Conservation (phyloP, 306 rosid genomes). For the Spatholobus suberectus region DNA sequence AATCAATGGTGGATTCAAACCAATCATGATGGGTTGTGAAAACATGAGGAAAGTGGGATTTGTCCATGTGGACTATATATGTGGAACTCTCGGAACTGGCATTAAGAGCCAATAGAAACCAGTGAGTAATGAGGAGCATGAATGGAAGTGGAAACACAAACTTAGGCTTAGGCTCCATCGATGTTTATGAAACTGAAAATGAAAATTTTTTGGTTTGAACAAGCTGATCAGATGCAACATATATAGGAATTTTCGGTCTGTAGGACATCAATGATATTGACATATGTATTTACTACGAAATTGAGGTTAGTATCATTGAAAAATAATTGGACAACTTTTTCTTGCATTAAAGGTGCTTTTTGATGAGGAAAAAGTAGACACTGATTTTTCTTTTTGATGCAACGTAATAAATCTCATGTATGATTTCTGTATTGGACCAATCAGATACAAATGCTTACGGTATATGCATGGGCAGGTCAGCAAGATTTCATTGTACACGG, state of each 20-base stretch:
- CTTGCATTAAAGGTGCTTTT: no score
- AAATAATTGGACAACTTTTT: not conserved
- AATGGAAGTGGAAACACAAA: conserved; percentile 7
- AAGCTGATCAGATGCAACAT: not conserved
- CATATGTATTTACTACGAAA: not conserved
- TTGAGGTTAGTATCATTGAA: not conserved
- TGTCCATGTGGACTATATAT: conserved; percentile 48
- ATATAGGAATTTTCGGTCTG: not conserved
- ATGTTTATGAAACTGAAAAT: not conserved
- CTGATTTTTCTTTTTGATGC: not conserved
- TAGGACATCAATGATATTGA: conserved; percentile 26
- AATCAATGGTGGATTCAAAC: conserved; percentile 37
- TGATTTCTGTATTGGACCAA: not conserved
- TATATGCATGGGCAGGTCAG: no score
- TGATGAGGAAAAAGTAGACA: not conserved
- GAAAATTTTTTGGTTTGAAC: conserved; percentile 6
- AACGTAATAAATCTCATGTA: not conserved
- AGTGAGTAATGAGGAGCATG: not conserved
- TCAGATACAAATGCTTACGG: not conserved
- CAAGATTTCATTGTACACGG: not conserved
- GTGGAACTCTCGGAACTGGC: conserved; percentile 33
- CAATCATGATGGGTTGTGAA: conserved; percentile 37
- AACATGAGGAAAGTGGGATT: conserved; percentile 33
- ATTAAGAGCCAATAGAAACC: conserved; percentile 23
- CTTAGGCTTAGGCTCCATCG: conserved; percentile 10